Base-by-base conservation (phyloP, 192 early-diverging fungal genomes). In the Coemansia sp. region DNA sequence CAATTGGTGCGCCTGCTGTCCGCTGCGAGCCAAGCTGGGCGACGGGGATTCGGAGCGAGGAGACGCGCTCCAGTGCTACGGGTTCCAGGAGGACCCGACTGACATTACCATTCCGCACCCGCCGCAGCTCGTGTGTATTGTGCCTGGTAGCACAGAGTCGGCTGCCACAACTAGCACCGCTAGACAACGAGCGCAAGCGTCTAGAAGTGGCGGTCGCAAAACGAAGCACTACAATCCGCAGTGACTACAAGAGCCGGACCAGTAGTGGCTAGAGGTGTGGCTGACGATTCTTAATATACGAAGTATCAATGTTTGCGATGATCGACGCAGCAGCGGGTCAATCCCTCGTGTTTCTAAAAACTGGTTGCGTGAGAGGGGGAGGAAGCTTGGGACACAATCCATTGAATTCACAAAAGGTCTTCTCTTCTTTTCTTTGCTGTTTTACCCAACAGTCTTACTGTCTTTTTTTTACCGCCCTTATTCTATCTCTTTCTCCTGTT, bases 51-150 rank as follows among this genome's bases (percentile, higher is more conserved):
- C n/a, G 57, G 31, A 24, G 59, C 40, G 40, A 8, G 50, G 46
- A 37, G 60, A 46, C 3, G 59, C 64, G 27, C 36, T 66, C 11
- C 62, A 62, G 67, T 75, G 79, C 70, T 81, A 81, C 45, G 79
- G 73, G 7, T 72, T 75, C 13, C 66, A 75, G 24, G 70, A 75
- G 3, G 79, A 81, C 59, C 67, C 74, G 27, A 75, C 70, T 4
- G 79, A 81, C 62, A 81, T 81, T 46, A 59, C 73, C 35, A 76
- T 81, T 9, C 79, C 79, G 14, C 79, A 81, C 63, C 79, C 79
- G 61, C 79, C 79, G 35, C 54, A 46, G n/a, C 59, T 81, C 34
- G 59, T 67, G 40, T 51, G 59, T 11, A 56, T 69, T 21, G 63
- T 81, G 63, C 60, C 70, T 5, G 67, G 70, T 3, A 36, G 57